Base-by-base conservation (phyloP, 805 yeast species). In the Candida nitratophila region DNA sequence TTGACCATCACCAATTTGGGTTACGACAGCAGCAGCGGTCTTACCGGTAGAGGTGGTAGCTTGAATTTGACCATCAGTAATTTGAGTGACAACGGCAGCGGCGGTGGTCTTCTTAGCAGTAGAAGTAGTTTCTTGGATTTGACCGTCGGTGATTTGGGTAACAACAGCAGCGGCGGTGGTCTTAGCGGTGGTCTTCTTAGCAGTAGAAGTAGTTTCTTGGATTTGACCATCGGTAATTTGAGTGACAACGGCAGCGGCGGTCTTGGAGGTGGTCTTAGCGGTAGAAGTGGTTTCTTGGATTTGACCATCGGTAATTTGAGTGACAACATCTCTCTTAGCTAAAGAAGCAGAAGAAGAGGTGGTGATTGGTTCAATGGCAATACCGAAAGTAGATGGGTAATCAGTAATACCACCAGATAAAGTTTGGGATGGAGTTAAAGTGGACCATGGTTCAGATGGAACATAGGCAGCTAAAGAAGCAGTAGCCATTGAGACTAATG, bases 321-420 rank as follows among this genome's bases (percentile, higher is more conserved):
- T 58, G 31, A 66, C 61, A 41, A 71, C 65, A 36, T 59, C 69
- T 54, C 61, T 49, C 62, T 52, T 50, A 49, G 43, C 32, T 53
- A 50, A 46, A 39, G 66, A 48, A 40, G 54, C 46, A 35, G 69
- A 41, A 33, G 65, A 47, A 33, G 62, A 39, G 34, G 71, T 50
- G 27, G 48, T 61, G n/a, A 77, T 54, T 35, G 85, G 74, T 46
- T 70, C 65, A 50, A 84, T 78, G 47, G 85, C 85, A 57, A 85
- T 83, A 69, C 90, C 93, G 56, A 84, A 84, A 40, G 74, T 59
- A 40, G 66, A 61, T 36, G 75, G 47, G 70, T 77, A 80, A 50
- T 75, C 77, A 43, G 86, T 79, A 41, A 69, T 51, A 34, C 51
- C 60, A 57, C 77, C 77, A 7, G 73, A 46, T 49, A 73, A 73